These are phyloP conservation scores for Paramecium pentaurelia DNA, from an alignment of 73 alveolate genomes.

Conservation along the genomic window DNA sequence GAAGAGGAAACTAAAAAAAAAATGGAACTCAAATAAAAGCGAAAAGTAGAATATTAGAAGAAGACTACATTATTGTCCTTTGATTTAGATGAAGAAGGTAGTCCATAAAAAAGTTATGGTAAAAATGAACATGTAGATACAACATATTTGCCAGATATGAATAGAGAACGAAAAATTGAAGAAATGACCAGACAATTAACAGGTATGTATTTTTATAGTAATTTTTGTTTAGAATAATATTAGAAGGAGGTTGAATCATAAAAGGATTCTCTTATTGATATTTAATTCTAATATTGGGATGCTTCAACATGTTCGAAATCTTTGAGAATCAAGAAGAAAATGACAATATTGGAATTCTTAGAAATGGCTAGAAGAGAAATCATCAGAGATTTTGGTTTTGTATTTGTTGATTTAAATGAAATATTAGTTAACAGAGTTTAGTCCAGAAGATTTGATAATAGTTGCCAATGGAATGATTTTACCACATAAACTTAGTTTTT, in stretches of 20 bases:
- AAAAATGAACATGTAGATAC: conserved; percentile 1
- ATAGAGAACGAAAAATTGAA: conserved; percentile 27
- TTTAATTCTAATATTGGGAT: conserved; percentile 30
- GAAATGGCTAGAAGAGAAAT: conserved; percentile 32
- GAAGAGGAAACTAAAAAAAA: not conserved
- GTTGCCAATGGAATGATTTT: conserved; percentile 46
- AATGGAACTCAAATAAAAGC: not conserved
- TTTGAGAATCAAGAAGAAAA: not conserved
- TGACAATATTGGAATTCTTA: not conserved
- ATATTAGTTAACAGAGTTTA: conserved; percentile 12
- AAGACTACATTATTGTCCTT: conserved; percentile 3
- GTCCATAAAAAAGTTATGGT: not conserved
- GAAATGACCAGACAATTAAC: conserved; percentile 14
- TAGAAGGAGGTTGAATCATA: not conserved
- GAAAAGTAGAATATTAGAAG: conserved; percentile 27
- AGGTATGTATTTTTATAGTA: not conserved
- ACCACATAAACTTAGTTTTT: conserved; percentile 30
- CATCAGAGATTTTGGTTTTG: conserved; percentile 33
- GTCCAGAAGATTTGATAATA: conserved; percentile 40
- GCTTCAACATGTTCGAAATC: not conserved
- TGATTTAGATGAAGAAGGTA: conserved; percentile 10
- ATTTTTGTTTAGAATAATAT: not conserved
- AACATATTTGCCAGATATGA: conserved; percentile 42
- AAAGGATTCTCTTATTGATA: conserved; percentile 1
- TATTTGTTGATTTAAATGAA: not conserved